Conservation (phyloP, 2,329 filamentous ascomycete species). For the Tolypocladium nubicola region DNA sequence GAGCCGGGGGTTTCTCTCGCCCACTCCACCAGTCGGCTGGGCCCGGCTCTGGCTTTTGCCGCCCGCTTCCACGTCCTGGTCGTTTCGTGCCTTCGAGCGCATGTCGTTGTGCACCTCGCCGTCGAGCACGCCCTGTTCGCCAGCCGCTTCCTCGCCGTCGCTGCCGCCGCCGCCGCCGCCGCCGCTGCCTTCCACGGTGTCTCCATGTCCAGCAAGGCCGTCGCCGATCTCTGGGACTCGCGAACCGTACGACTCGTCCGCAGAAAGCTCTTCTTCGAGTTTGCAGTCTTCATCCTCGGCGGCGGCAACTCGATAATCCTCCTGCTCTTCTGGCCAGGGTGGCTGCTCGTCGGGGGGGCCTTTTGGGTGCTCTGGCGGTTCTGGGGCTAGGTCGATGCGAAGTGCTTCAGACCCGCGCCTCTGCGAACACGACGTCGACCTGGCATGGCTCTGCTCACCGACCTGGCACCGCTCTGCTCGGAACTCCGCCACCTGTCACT, state of each 20-base stretch:
- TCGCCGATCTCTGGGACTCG: constrained; percentile 25
- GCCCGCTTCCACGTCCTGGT: constrained; percentile 24
- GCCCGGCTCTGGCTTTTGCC: constrained; percentile 22
- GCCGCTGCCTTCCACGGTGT: constrained; percentile 18
- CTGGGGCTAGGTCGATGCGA: constrained; percentile 16
- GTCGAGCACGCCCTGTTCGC: constrained; percentile 12
- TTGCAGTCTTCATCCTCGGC: constrained; percentile 40
- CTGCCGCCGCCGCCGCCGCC: constrained; percentile 19
- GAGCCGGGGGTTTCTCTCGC: constrained; percentile 18
- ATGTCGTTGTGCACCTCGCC: constrained; percentile 17
- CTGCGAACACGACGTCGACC: too few species aligned
- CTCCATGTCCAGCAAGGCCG: constrained; percentile 16
- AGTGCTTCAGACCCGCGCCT: background rate
- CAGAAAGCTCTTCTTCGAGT: constrained; percentile 39
- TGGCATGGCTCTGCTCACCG: too few species aligned
- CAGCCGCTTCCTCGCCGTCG: constrained; percentile 14
- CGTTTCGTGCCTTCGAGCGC: constrained; percentile 20
- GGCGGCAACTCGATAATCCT: constrained; percentile 37
- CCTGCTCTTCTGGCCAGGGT: constrained; percentile 47
- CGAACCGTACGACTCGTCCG: constrained; percentile 23
- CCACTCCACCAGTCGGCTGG: constrained; percentile 19
- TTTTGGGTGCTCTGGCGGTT: constrained; percentile 22
- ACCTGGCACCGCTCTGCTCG: too few species aligned
- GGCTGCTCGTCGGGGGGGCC: constrained; percentile 34
- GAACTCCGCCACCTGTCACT: constrained; percentile 9